Base-by-base conservation (phyloP, 306 rosid genomes). In the Trichosanthes truncata region DNA sequence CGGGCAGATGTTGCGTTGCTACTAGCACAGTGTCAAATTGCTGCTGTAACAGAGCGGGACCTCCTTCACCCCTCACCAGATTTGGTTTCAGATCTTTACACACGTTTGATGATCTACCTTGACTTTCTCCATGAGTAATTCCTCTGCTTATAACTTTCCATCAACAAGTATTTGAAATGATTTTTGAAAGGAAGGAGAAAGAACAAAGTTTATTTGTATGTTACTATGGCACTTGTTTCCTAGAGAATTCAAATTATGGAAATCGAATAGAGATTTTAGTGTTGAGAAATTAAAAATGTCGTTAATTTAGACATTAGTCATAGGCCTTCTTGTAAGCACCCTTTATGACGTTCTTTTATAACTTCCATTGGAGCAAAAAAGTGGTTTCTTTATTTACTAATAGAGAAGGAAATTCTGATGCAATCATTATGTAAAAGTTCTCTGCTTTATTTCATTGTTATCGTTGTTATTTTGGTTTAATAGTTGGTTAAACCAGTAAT, bases 1-100 rank as follows among this genome's bases (percentile, higher is more conserved):
- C 89, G 92, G 25, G 10, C 80, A 1, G 96, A 94, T 41, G 88
- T 94, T 3, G 78, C 61, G 0, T 65, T 79, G 13, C 56, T 85
- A 26, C 67, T 90, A 23, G 78, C 61, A 53, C 83, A 92, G 3
- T 68, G 76, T 6, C 87, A 89, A 77, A 92, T 94, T 7, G 89
- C 89, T 4, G 80, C 69, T 75, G 77, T 94, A 3, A 78, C 94
- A 12, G 97, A 90, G 72, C 83, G 84, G 36, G 91, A 91, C 43
- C 86, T 94, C 71, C 21, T 61, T 56, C 79, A 85, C 35, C 96
- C 97, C 0, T 87, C 74, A 40, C 71, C 85, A 8, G 90, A 84
- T 13, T 78, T 94, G 25, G 76, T 92, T 46, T 63, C 67, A 9
- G 92, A 92, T 7, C 90, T 94, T 79, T 94, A 84, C 84, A 74